Evolutionary conservation across 2,329 filamentous ascomycete genomes (phyloP).

Genomic region (Ceratocystis destructans): DNA sequence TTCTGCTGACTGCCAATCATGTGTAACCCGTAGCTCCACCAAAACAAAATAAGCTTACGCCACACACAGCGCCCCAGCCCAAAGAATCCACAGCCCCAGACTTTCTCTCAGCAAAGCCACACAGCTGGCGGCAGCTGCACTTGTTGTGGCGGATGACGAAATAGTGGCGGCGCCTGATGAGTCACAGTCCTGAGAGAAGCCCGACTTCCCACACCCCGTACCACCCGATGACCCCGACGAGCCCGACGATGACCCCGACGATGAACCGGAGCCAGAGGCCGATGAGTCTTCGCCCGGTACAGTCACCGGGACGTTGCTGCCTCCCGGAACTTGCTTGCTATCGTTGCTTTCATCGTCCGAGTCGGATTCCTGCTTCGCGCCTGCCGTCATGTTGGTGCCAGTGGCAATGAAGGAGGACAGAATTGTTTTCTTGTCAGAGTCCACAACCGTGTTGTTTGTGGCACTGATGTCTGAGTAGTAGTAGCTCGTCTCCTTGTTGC

Average conservation of each 20-base stretch:
- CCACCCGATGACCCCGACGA: constrained; percentile 11
- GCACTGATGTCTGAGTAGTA: constrained; percentile 51
- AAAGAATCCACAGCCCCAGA: background rate
- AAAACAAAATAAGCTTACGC: background rate
- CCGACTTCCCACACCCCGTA: constrained; percentile 13
- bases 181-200: constrained; percentile 20
- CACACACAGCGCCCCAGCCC: background rate
- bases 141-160: background rate
- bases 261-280: constrained; percentile 1
- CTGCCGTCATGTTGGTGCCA: constrained; percentile 55
- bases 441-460: constrained; percentile 63
- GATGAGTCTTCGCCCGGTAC: background rate
- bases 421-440: constrained; percentile 60
- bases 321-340: constrained; percentile 20
- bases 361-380: constrained; percentile 22
- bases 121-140: background rate
- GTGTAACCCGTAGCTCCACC: background rate
- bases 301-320: constrained; percentile 13
- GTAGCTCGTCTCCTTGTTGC: constrained; percentile 58
- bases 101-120: background rate
- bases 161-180: background rate
- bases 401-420: constrained; percentile 70
- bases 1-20: background rate
- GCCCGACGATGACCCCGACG: constrained; percentile 6
- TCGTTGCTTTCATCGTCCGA: constrained; percentile 15